Conservation (phyloP, 441 rosid genomes). For the Melastoma candidum region DNA sequence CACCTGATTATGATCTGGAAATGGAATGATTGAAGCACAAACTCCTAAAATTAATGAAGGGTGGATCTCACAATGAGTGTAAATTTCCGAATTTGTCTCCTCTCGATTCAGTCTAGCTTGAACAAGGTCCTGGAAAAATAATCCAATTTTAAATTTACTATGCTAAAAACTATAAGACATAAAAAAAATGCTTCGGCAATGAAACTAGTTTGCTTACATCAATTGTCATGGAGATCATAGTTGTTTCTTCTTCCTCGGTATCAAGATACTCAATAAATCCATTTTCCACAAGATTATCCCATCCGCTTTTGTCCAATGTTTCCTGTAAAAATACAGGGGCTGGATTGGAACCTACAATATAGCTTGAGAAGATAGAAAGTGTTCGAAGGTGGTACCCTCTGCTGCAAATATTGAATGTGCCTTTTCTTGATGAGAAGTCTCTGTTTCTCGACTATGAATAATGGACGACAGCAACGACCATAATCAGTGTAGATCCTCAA, state of each 20-base stretch:
- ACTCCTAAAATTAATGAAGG: slow-evolving; percentile 95
- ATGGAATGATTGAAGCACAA: slow-evolving; percentile 40
- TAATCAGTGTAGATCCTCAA: slow-evolving; percentile 93
- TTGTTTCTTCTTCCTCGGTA: slow-evolving; percentile 98
- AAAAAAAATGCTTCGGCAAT: not conserved
- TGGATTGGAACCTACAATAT: no score
- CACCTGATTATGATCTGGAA: no score
- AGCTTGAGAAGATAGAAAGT: no score
- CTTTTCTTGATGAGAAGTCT: slow-evolving; percentile 81
- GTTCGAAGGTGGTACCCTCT: slow-evolving; percentile 40
- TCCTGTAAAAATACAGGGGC: slow-evolving; percentile 31
- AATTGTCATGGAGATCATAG: slow-evolving; percentile 99
- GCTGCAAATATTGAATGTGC: slow-evolving; percentile 78
- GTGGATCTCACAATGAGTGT: slow-evolving; percentile 98
- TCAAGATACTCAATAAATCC: slow-evolving; percentile 92
- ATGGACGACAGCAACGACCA: slow-evolving; percentile 97
- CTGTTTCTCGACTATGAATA: slow-evolving; percentile 93
- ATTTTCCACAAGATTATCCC: slow-evolving; percentile 85
- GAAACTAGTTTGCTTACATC: slow-evolving; percentile 42
- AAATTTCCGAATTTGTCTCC: slow-evolving; percentile 87
- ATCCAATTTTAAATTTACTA: no score
- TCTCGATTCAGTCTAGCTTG: slow-evolving; percentile 78
- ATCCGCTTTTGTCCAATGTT: slow-evolving; percentile 71
- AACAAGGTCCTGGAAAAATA: slow-evolving; percentile 70
- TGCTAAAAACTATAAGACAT: slow-evolving; percentile 1